Conservation (phyloP, 2,329 filamentous ascomycete species). For the Botrytis elliptica region DNA sequence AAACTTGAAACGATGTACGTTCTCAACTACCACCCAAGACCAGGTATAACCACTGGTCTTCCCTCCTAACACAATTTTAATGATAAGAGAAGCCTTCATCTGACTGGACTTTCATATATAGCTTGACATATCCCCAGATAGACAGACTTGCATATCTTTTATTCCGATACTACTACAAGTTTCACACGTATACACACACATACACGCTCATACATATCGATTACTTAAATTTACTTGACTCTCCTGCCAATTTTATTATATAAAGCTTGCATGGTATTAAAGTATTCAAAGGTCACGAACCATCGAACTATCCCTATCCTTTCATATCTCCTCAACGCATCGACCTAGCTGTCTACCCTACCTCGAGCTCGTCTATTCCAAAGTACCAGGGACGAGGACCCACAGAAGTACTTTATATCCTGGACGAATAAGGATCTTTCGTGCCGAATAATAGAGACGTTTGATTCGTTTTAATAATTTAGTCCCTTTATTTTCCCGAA, state of each 20-base stretch:
- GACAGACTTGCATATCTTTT: not conserved
- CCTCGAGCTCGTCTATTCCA: slow-evolving; percentile 8
- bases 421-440: slow-evolving; percentile 13
- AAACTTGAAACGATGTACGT: slow-evolving; percentile 22
- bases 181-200: not conserved
- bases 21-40: slow-evolving; percentile 2
- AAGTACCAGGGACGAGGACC: slow-evolving; percentile 2
- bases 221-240: slow-evolving; percentile 17
- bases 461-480: slow-evolving; percentile 14
- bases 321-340: slow-evolving; percentile 10
- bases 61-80: slow-evolving; percentile 19
- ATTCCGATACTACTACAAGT: not conserved
- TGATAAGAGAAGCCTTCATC: slow-evolving; percentile 10
- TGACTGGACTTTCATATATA: slow-evolving; percentile 10
- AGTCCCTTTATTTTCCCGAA: slow-evolving; percentile 16
- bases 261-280: slow-evolving; percentile 17
- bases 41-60: slow-evolving; percentile 12
- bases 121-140: not conserved
- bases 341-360: slow-evolving; percentile 2
- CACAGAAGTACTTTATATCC: slow-evolving; percentile 21
- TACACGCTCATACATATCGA: not conserved
- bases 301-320: slow-evolving; percentile 5
- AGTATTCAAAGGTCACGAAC: slow-evolving; percentile 9
- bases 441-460: slow-evolving; percentile 12
- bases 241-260: slow-evolving; percentile 23